Percentiles rank a stretch among this genome's conserved stretches.
Conservation (phyloP, 768 basidiomycete species). For the Clitopilus hobsonii region DNA sequence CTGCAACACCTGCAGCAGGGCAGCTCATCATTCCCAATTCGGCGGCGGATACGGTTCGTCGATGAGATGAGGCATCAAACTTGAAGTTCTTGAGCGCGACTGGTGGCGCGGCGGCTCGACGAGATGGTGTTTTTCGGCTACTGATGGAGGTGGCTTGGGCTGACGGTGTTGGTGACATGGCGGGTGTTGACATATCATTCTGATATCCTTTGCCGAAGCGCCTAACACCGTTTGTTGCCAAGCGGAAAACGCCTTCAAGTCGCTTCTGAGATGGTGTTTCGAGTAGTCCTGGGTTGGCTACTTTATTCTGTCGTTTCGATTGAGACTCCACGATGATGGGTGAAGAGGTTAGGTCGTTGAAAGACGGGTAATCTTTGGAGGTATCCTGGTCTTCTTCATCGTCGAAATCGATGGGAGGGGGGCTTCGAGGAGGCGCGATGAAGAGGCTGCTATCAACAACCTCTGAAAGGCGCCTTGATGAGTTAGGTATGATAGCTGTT, state of each 20-base stretch:
- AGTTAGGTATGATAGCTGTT: slow-evolving; percentile 31
- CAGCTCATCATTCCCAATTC: slow-evolving; percentile 57
- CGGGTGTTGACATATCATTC: slow-evolving; percentile 39
- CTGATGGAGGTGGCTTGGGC: neutral
- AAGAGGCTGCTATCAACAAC: slow-evolving; percentile 69
- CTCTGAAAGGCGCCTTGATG: slow-evolving; percentile 57
- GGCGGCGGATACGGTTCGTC: slow-evolving; percentile 47
- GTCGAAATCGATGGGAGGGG: slow-evolving; percentile 34
- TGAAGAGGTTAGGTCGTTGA: slow-evolving; percentile 57
- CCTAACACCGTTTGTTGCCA: slow-evolving; percentile 78
- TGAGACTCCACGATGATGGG: slow-evolving; percentile 65
- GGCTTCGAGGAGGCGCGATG: slow-evolving; percentile 44
- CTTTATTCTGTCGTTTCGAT: slow-evolving; percentile 39
- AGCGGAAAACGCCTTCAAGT: slow-evolving; percentile 71
- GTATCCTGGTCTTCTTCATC: slow-evolving; percentile 19
- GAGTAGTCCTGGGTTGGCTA: slow-evolving; percentile 27
- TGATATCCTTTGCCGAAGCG: slow-evolving; percentile 80
- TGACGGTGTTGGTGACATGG: neutral
- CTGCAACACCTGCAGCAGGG: slow-evolving; percentile 18
- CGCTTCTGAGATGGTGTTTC: slow-evolving; percentile 58
- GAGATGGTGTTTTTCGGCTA: slow-evolving; percentile 22
- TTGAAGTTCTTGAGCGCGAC: neutral
- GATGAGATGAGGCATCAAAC: neutral
- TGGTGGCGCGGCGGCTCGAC: slow-evolving; percentile 38
- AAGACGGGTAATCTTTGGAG: slow-evolving; percentile 25